Conservation (phyloP, 345 rosid genomes). For the thale cress (Arabidopsis thaliana) region DNA sequence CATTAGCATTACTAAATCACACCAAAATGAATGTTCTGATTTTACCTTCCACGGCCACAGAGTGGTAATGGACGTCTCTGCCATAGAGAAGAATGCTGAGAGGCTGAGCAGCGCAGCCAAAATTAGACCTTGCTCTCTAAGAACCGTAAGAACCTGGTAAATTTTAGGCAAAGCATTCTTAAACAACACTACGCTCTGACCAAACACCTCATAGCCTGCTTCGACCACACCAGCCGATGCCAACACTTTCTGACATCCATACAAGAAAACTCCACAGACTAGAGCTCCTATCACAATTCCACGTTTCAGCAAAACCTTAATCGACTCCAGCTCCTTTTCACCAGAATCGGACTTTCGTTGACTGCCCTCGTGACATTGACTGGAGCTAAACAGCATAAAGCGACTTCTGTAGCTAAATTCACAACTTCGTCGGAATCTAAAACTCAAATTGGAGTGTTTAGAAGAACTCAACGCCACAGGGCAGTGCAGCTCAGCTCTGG, state of each 20-base stretch:
- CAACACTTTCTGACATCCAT: slow-evolving; percentile 64
- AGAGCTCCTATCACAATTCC: slow-evolving; percentile 68
- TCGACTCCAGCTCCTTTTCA: slow-evolving; percentile 42
- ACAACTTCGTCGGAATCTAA: slow-evolving; percentile 27
- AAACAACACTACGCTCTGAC: slow-evolving; percentile 59
- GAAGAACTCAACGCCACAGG: slow-evolving; percentile 37
- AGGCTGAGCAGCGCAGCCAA: slow-evolving; percentile 75
- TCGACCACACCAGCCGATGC: slow-evolving; percentile 70
- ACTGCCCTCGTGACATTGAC: slow-evolving; percentile 37
- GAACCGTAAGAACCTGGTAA: slow-evolving; percentile 66
- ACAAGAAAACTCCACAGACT: slow-evolving; percentile 61
- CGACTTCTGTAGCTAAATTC: slow-evolving; percentile 38
- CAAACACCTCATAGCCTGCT: slow-evolving; percentile 76
- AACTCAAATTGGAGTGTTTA: slow-evolving; percentile 32
- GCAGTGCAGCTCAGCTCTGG: slow-evolving; percentile 40
- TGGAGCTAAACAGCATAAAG: slow-evolving; percentile 42
- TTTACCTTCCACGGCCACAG: slow-evolving; percentile 96
- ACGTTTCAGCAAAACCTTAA: slow-evolving; percentile 55
- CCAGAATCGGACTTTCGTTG: slow-evolving; percentile 26
- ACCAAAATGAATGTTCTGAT: slow-evolving; percentile 8
- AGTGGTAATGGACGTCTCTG: slow-evolving; percentile 92
- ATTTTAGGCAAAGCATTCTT: slow-evolving; percentile 77
- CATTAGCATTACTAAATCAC: not conserved
- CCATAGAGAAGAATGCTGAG: slow-evolving; percentile 95
- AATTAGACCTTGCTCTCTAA: slow-evolving; percentile 82